Evolutionary conservation across 2,329 filamentous ascomycete species (phyloP).

Genomic region (Trichoderma simmonsii): DNA sequence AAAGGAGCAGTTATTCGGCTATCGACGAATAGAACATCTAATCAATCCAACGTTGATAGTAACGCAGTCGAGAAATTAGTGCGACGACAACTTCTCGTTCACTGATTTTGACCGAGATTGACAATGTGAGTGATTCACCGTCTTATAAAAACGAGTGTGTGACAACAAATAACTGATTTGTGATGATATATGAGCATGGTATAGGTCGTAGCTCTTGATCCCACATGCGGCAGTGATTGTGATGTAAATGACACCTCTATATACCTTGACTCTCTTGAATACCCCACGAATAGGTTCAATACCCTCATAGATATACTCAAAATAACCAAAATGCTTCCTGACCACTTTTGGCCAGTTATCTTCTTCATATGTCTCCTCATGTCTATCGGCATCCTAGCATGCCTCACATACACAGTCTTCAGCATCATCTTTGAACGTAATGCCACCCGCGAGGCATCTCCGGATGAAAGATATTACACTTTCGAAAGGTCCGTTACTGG

Average conservation of each 20-base stretch:
- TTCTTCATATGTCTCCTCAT: neutral
- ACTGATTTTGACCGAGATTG: neutral
- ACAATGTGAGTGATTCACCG: neutral
- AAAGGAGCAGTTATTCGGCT: neutral
- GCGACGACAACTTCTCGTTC: neutral
- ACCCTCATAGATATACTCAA: neutral
- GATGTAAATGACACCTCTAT: neutral
- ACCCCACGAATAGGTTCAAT: neutral
- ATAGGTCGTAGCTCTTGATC: neutral
- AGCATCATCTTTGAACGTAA: neutral
- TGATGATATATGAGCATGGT: neutral
- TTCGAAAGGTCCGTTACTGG: neutral
- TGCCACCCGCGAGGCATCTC: neutral
- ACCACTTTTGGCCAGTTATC: neutral
- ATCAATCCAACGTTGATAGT: neutral
- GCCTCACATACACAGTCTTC: neutral
- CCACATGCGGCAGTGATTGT: neutral
- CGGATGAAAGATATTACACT: neutral
- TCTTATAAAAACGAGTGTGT: neutral
- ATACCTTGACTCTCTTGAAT: neutral
- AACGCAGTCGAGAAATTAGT: neutral
- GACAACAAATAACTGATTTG: neutral
- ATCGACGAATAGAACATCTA: neutral
- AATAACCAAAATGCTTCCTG: neutral
- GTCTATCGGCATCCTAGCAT: neutral